Evolutionary conservation across 1,284 basidiomycete species (phyloP), one percentile per base, ranked within the genome.

Genomic region (Wallemia mellicola): DNA sequence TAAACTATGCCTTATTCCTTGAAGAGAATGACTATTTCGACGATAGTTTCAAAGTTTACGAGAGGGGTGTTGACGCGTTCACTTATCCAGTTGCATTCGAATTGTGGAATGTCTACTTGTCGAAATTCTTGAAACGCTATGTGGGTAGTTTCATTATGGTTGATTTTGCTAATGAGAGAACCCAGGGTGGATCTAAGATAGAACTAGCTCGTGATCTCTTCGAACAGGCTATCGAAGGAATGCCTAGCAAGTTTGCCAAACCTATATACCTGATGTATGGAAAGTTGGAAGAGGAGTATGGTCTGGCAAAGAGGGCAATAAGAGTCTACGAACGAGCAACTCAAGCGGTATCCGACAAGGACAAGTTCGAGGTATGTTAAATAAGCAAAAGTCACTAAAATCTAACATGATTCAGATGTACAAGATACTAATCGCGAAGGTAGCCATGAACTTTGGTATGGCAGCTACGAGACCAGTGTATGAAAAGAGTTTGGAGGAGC

Each of bases 21-120:
- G 92, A 98, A 69, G 91, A 96, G 68, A 89, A 95, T 72, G 79
- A 87, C 65, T 99, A 98, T 73, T 98, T 84, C 71, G 94, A 99
- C 66, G 94, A 98, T 67, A 86, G 85, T 67, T 98, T 98, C 79
- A 96, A 92, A 77, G 85, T 95, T 32, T 99, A 96, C 69, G 94
- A 98, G 69, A 81, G 92, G 56, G 94, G 94, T 54, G 87, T 94
- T 9, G 94, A 98, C 65, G 73, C 96, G 22, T 98, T 98, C 75
- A 91, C 89, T 5, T 98, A 89, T 75, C 94, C 94, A 0, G 81
- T 98, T 57, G 92, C 88, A 1, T 98, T 96, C 68, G 94, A 99
- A 72, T 80, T 99, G 63, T 98, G 94, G 92, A 98, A 99, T 69
- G 92, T 95, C 61, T 99, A 96, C 70, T 73, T 99, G 38, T 83